Base-by-base conservation (phyloP, 148 eudicot species). In the Talinum fruticosum region DNA sequence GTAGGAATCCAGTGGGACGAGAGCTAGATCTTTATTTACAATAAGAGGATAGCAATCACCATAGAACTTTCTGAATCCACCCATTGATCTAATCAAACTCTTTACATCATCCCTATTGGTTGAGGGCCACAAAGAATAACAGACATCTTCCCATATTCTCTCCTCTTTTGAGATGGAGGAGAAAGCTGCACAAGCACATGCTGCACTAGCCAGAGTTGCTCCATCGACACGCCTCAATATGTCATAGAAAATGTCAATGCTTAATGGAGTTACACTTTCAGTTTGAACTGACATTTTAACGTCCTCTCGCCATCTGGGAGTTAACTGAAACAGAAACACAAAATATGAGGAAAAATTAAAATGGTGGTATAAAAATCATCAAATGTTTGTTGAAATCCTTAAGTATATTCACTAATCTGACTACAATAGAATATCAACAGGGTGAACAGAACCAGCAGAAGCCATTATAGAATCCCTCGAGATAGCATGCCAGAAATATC, bases 81-180 rank as follows among this genome's bases (percentile, higher is more conserved):
- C 97, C 2, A 91, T 62, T 10, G 89, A 88, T 54, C 85, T 71
- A 67, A 95, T 90, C 62, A 95, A 73, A 54, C 73, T 84, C 78
- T 85, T 90, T 36, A 93, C 89, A 45, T 95, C 99, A 30, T 90
- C 90, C n/a, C 82, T 75, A 53, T 88, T 90, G 61, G 92, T 92
- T 61, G 99, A 91, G 80, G 99, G 99, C 99, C 99, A 95, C 86
- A 89, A 73, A 65, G 93, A 91, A 80, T 79, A 82, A 73, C 99
- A 96, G 14, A 87, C 89, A 49, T 96, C 83, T 90, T 91, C 92
- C 99, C 99, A 96, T 67, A 96, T 71, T 44, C 72, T 87, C 78
- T 96, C 97, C 83, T 96, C 99, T 84, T 87, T 91, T 1, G 99
- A 88, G 77, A 96, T 89, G 65, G 94, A 83, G 75, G 76, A 84